Evolutionary conservation across 2,329 filamentous ascomycete genomes (phyloP).

Genomic region (Falciphora oryzae): DNA sequence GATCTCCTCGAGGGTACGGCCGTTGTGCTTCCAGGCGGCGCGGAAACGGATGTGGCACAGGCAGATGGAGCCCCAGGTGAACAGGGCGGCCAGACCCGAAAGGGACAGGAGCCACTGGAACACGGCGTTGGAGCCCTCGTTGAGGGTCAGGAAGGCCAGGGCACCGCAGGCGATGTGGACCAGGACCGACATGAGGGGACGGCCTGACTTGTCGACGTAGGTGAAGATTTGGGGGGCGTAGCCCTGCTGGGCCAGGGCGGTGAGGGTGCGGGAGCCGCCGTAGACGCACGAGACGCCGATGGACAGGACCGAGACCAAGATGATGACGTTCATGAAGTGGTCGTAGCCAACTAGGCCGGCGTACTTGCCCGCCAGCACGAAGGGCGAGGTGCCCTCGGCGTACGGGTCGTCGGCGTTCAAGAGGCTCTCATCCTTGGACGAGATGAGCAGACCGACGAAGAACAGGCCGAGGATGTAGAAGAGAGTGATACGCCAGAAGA

Average conservation of each 20-base stretch:
- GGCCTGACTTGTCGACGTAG: conserved; percentile 48
- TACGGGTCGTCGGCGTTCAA: conserved; percentile 39
- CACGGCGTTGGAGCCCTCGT: conserved; percentile 40
- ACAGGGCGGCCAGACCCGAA: conserved; percentile 56
- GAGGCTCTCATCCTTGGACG: conserved; percentile 36
- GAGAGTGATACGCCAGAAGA: conserved; percentile 47
- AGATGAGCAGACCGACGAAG: conserved; percentile 40
- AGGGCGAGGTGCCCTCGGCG: conserved; percentile 39
- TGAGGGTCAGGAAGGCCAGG: conserved; percentile 41
- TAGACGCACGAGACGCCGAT: conserved; percentile 50
- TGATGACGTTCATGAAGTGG: conserved; percentile 48
- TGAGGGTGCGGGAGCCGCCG: conserved; percentile 49
- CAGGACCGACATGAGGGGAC: conserved; percentile 41
- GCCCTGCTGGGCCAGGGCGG: conserved; percentile 50
- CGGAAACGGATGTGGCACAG: conserved; percentile 64
- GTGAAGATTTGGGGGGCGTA: conserved; percentile 48
- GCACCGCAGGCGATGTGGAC: conserved; percentile 40
- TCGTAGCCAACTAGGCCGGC: conserved; percentile 42
- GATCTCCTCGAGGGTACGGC: conserved; percentile 57
- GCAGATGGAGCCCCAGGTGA: conserved; percentile 62
- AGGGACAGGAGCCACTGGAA: conserved; percentile 62
- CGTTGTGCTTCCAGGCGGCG: conserved; percentile 50
- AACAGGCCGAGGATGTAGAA: conserved; percentile 46
- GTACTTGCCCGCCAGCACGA: conserved; percentile 43
- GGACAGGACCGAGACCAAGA: conserved; percentile 47